Base-by-base conservation (phyloP, 2,329 filamentous ascomycete species). In the Epicoccum nigrum region DNA sequence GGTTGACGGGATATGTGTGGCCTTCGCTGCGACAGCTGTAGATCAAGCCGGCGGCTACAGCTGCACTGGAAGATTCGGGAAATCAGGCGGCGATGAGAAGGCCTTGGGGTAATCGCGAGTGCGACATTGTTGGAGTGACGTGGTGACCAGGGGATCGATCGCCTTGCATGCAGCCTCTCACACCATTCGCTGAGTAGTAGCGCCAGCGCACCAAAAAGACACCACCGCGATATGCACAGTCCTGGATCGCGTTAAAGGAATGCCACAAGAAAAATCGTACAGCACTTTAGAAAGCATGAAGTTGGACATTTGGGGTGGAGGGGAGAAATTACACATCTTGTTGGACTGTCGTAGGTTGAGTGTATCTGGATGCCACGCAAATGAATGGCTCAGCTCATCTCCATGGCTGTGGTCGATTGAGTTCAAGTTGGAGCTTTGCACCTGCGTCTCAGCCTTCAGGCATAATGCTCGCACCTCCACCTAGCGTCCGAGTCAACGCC, bases 121-220 rank as follows among this genome's bases (percentile, higher is more conserved):
- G n/a, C n/a, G n/a, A 33, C 20, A 38, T 52, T 52, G 39, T 38
- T 23, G 21, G 37, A 46, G 45, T 56, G 45, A 51, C 47, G 47
- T 56, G 41, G 45, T 47, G 25, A 43, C 25, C 34, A 47, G 42
- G 47, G 28, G 43, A 37, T 33, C 20, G 43, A 37, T 33, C 20
- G 15, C 30, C 4, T 21, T 20, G 35, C 45, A 54, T 51, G 44
- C 45, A 41, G 34, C 19, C 27, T 52, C 32, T 21, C 32, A 19
- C 21, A 16, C 32, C n/a, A 19, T 31, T 35, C 41, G 32, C 45
- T 41, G 49, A 54, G 45, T 15, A 45, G 34, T 30, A 45, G 23
- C 49, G 43, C 49, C 49, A 52, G n/a, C 49, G 16, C 49, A 52
- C 21, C 33, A 25, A 30, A n/a, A 33, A 16, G 17, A 23, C 16